Base-by-base conservation (phyloP, 306 rosid genomes). In the Vicia faba region DNA sequence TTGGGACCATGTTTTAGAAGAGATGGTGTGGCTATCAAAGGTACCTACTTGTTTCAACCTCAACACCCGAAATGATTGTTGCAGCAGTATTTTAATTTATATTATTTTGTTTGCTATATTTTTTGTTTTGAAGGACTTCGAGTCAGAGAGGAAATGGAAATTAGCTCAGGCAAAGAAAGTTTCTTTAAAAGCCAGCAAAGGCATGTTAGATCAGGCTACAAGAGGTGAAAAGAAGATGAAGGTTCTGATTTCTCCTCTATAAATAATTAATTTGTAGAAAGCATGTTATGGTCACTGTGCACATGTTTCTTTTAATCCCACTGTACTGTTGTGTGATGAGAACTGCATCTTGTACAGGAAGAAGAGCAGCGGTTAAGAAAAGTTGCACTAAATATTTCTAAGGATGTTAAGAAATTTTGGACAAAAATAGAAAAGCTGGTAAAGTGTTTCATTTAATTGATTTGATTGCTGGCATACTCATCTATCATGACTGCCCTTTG, bases 1-100 rank as follows among this genome's bases (percentile, higher is more conserved):
- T 71, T 93, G 99, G 99, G 99, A 93, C 83, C 97, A 93, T 88
- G 99, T 93, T 72, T 88, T 93, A 62, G 99, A 93, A 75, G 99
- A 93, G 84, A 93, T 93, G 98, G 85, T 79, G 66, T 93, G 98
- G 98, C 81, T 93, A 48, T 93, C 98, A 43, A 93, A 93, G 97
- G 98, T 93, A 75, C 48, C 25, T 35, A 51, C 44, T 15, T 64
- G 66, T 67, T 67, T 71, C 67, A 35, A 64, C 64, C 62, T 53
- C 68, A 67, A 68, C 40, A 69, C 64, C 50, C 45, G 44, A 64
- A 16, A n/a, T 61, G 59, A 45, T 65, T 23, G 25, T 10, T 41
- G 38, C 77, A 19, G 69, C 16, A 48, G 2, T 8, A 41, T 31
- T 51, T 65, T 38, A 10, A 28, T 16, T 56, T 2, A 2, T 53